Base-by-base conservation (phyloP, 208 protist species). In the Trypanosoma theileri region DNA sequence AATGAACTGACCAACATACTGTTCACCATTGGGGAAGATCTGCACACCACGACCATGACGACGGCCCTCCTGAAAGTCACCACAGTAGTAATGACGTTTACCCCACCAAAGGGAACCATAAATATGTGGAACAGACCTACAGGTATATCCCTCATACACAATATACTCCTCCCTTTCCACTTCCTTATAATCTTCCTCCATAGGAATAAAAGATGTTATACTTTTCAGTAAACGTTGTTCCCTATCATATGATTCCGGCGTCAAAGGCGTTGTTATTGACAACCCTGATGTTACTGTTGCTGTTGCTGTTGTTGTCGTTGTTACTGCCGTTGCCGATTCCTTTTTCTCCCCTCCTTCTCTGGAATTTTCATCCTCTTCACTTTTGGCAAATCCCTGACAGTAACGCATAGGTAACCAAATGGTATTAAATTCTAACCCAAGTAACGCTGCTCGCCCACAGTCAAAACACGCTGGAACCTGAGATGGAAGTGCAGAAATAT, bases 101-200 rank as follows among this genome's bases (percentile, higher is more conserved):
- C 86, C 82, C 80, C 79, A 92, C 91, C 91, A 96, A 19, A 94
- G 48, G 59, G 87, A 83, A 4, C 91, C 91, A 57, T 79, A 92
- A 8, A 93, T n/a, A 59, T 94, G 88, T 22, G 91, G 91, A 35
- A 87, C 66, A 17, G 70, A 59, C 51, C 76, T 65, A 4, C 78
- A 81, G 7, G 76, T 89, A 73, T 94, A 94, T 19, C 91, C 91
- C 35, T 78, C 63, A 73, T 94, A 96, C 50, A 87, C 77, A 50
- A 80, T 28, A 71, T 64, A 66, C 13, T 42, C 1, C 4, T 53
- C 41, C 8, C 51, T 24, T 53, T 7, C 16, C 8, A 24, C 14
- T 10, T 44, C 28, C 28, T 35, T 35, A 1, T 35, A 2, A 26
- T 41, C 17, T n/a, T 45, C 11, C 12, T 26, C 31, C 28, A 21